Base-by-base conservation (phyloP, 2,329 filamentous ascomycete genomes). In the Rachicladosporium sp. region DNA sequence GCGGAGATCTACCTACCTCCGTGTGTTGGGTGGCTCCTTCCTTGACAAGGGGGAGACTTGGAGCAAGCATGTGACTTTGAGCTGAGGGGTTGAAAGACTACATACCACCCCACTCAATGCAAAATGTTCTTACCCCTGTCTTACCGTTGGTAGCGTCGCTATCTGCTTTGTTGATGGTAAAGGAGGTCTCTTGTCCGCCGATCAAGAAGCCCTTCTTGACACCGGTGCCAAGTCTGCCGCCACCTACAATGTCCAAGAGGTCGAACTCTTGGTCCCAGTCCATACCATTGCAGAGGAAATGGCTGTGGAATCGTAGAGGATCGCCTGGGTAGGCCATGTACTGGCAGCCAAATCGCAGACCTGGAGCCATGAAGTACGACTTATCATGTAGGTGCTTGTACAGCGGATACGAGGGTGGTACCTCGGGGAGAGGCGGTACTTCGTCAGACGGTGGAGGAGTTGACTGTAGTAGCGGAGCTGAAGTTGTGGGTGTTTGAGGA, bases 321-420 rank as follows among this genome's bases (percentile, higher is more conserved):
- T 98, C 91, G 34, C 91, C 91, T 0, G 91, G 91, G 53, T 98
- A 98, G 4, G 93, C 85, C 50, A 87, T 86, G 62, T 93, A 95
- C 54, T 91, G 78, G 52, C 88, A 93, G 19, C 91, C 91, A 54
- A 98, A 98, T 15, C 91, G 83, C 38, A 98, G 71, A 6, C 91
- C 91, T 1, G 91, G 91, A 40, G 87, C 88, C 55, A 91, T 78
- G 64, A 82, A 96, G 63, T 89, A 95, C 36, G 82, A 83, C 11
- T 73, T 69, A 6, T 72, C 69, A 55, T 95, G 84, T 19, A 98
- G 68, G 56, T 91, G 80, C 29, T 75, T 76, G 62, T 86, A 94
- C 13, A 96, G 67, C 2, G 84, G 77, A 50, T 85, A 88, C 2
- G 76, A 78, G 11, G 63, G 60, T 3, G 73, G 65, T 4, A 63